phyloP scores from a whole-genome alignment of 768 basidiomycete genomes.

The Suillus subaureus region DNA sequence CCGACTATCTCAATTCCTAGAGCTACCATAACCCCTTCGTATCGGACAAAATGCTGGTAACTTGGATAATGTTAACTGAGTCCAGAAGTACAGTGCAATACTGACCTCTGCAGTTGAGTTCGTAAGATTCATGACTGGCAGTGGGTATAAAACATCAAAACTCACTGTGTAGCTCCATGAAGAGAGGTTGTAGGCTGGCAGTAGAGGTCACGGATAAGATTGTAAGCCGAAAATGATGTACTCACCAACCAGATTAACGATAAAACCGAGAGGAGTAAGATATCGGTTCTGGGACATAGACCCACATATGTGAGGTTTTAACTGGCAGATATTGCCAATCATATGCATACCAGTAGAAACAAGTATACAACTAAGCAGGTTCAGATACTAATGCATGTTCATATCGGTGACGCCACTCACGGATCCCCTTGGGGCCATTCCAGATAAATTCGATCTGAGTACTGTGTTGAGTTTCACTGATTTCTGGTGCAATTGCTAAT shows the following conservation, averaged over 20 bases:
- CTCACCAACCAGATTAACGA: slow-evolving; percentile 51
- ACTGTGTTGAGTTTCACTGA: not conserved
- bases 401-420: slow-evolving; percentile 37
- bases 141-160: not conserved
- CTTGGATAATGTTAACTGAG: slow-evolving; percentile 23
- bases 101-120: not conserved
- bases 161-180: slow-evolving; percentile 12
- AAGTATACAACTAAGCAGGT: slow-evolving; percentile 32
- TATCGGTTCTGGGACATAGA: slow-evolving; percentile 55
- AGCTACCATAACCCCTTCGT: slow-evolving; percentile 50
- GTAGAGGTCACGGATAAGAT: not conserved
- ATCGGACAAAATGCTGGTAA: slow-evolving; percentile 51
- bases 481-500: not conserved
- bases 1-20: slow-evolving; percentile 42
- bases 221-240: not conserved
- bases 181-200: slow-evolving; percentile 20
- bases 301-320: not conserved
- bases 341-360: slow-evolving; percentile 34
- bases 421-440: slow-evolving; percentile 29
- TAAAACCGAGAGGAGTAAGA: slow-evolving; percentile 64
- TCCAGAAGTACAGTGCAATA: not conserved
- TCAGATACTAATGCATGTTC: slow-evolving; percentile 38
- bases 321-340: not conserved
- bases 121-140: slow-evolving; percentile 5
- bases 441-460: slow-evolving; percentile 35